Percentiles rank a stretch among this genome's conserved stretches.
These are phyloP conservation scores for Microcera coccophila DNA, from an alignment of 2,329 filamentous ascomycete genomes.

Conservation along the genomic window DNA sequence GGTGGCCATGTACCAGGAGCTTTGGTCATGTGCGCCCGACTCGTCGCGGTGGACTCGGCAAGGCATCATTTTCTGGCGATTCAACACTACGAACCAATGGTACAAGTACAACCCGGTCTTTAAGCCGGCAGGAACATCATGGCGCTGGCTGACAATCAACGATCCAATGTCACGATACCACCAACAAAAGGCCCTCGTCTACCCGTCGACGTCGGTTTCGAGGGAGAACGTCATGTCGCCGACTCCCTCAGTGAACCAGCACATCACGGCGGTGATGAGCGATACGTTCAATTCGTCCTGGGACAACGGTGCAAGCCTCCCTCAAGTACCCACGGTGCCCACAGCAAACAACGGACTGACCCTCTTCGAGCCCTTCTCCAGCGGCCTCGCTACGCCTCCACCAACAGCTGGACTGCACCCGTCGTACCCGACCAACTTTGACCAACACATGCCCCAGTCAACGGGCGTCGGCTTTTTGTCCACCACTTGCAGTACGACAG, in stretches of 20 bases:
- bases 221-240: conserved; percentile 52
- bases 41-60: conserved; percentile 52
- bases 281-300: conserved; percentile 53
- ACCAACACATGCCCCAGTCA: conserved; percentile 32
- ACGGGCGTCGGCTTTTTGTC: conserved; percentile 32
- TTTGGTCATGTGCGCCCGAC: conserved; percentile 53
- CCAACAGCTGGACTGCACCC: conserved; percentile 50
- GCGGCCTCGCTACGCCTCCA: conserved; percentile 55
- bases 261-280: conserved; percentile 52
- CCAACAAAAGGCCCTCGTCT: conserved; percentile 45
- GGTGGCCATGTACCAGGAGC: conserved; percentile 65
- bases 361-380: conserved; percentile 49
- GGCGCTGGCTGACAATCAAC: conserved; percentile 59
- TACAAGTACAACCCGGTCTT: conserved; percentile 46
- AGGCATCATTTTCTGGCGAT: conserved; percentile 61
- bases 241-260: conserved; percentile 47
- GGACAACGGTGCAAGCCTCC: conserved; percentile 31
- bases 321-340: conserved; percentile 34
- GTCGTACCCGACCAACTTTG: conserved; percentile 45
- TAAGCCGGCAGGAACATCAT: conserved; percentile 52
- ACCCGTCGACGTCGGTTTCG: conserved; percentile 32
- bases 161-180: conserved; percentile 58
- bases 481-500: conserved; percentile 24
- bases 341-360: conserved; percentile 33
- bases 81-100: conserved; percentile 51